Conservation (phyloP, 2,329 filamentous ascomycete genomes). For the Fusarium acutatum region DNA sequence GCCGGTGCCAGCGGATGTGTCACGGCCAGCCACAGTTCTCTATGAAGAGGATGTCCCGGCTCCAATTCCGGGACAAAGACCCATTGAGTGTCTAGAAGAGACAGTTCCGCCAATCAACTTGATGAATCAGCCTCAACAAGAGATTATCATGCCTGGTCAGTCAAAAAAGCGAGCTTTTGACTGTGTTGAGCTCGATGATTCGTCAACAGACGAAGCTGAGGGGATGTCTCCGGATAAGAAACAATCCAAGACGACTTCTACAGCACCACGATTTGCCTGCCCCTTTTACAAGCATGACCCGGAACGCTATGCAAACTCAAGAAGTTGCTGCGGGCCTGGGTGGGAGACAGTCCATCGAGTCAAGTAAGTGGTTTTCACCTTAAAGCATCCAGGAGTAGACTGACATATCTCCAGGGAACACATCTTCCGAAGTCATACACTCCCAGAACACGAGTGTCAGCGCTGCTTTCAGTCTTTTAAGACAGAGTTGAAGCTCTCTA, state of each 20-base stretch:
- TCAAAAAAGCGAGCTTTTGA: slow-evolving; percentile 1
- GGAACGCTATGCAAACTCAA: background rate
- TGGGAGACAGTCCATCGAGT: slow-evolving; percentile 23
- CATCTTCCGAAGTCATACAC: slow-evolving; percentile 18
- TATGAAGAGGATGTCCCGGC: background rate
- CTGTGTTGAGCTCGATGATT: background rate
- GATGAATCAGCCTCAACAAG: background rate
- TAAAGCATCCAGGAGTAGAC: background rate
- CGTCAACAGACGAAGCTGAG: background rate
- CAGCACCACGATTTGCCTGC: slow-evolving; percentile 14
- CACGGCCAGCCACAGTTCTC: slow-evolving; percentile 2
- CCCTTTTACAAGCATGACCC: slow-evolving; percentile 31
- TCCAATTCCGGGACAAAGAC: background rate
- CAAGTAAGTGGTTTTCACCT: slow-evolving; percentile 8
- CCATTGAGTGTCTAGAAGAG: background rate
- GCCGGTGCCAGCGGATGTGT: background rate
- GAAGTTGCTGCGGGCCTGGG: slow-evolving; percentile 25
- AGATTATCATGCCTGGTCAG: background rate
- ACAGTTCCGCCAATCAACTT: background rate
- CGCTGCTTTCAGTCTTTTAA: slow-evolving; percentile 17
- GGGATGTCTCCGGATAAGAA: background rate
- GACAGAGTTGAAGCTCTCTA: background rate
- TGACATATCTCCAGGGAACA: slow-evolving; percentile 13
- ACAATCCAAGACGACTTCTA: background rate
- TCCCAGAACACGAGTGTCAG: slow-evolving; percentile 14